Evolutionary conservation across 768 basidiomycete species (phyloP).

Genomic region (Termitomyces titanicus): DNA sequence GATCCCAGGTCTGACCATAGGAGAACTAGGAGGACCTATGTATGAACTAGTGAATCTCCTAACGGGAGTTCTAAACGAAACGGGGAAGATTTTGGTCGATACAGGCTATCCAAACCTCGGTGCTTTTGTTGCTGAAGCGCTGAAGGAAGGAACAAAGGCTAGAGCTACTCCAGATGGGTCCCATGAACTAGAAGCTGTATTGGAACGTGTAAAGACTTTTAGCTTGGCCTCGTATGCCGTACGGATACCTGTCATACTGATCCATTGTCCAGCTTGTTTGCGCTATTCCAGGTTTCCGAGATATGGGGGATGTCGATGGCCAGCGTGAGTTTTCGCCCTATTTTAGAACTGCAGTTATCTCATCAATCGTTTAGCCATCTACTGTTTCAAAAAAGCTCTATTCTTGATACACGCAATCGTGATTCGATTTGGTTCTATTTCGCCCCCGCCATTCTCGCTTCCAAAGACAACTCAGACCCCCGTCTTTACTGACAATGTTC

Average conservation of each 20-base stretch:
- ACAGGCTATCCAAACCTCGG: conserved; percentile 71
- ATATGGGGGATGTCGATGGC: conserved; percentile 66
- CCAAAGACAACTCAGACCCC: conserved; percentile 59
- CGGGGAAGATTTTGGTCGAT: conserved; percentile 59
- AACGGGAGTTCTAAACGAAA: conserved; percentile 61
- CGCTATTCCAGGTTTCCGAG: conserved; percentile 78
- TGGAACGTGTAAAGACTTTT: conserved; percentile 55
- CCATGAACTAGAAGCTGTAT: conserved; percentile 49
- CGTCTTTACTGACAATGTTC: conserved; percentile 76
- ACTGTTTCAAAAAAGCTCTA: conserved; percentile 88
- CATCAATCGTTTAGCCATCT: conserved; percentile 50
- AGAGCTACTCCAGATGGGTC: conserved; percentile 20
- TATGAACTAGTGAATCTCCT: conserved; percentile 73
- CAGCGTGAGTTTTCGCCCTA: conserved; percentile 43
- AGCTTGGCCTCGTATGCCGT: neutral
- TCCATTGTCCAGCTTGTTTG: conserved; percentile 54
- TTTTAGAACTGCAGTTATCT: neutral
- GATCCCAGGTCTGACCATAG: conserved; percentile 67
- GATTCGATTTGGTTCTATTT: conserved; percentile 58
- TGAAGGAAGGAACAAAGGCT: conserved; percentile 49
- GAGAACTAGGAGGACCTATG: conserved; percentile 71
- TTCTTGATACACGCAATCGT: conserved; percentile 72
- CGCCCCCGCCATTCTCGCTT: conserved; percentile 55
- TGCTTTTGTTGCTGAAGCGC: conserved; percentile 63
- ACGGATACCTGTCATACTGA: conserved; percentile 6